phyloP scores from a whole-genome alignment of 2,329 filamentous ascomycete species.

The Chrysoporthe cubensis region DNA sequence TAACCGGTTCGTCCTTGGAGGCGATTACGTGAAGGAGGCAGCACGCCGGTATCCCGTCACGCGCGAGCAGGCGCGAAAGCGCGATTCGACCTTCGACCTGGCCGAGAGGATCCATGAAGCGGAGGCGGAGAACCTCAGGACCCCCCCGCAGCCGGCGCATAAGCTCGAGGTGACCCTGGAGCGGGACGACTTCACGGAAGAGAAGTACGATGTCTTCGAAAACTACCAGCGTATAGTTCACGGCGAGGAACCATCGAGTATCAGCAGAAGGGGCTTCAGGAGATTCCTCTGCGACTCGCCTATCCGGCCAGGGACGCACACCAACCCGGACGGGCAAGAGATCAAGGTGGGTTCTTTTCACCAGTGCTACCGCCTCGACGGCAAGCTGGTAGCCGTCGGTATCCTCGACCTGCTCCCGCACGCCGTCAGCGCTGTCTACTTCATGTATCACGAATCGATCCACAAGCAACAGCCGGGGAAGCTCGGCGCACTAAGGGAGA shows the following conservation, averaged over 20 bases:
- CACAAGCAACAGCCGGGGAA: constrained; percentile 74
- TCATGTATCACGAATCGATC: constrained; percentile 78
- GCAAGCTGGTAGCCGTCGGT: constrained; percentile 73
- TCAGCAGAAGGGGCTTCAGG: constrained; percentile 65
- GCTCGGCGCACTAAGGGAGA: constrained; percentile 74
- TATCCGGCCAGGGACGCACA: constrained; percentile 52
- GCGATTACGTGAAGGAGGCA: constrained; percentile 66
- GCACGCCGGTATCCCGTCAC: constrained; percentile 68
- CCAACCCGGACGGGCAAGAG: constrained; percentile 52
- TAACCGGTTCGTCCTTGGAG: constrained; percentile 68
- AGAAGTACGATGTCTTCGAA: constrained; percentile 74
- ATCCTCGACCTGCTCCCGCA: constrained; percentile 78
- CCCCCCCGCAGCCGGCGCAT: constrained; percentile 68
- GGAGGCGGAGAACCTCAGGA: constrained; percentile 59
- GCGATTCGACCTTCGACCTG: constrained; percentile 71
- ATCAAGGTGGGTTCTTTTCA: constrained; percentile 73
- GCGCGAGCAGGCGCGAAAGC: constrained; percentile 65
- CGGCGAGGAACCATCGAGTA: constrained; percentile 63
- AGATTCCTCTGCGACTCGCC: constrained; percentile 77
- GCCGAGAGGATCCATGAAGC: constrained; percentile 70
- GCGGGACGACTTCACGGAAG: constrained; percentile 69
- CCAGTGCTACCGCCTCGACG: constrained; percentile 81
- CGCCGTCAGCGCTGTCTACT: constrained; percentile 81
- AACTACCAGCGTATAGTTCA: constrained; percentile 79
- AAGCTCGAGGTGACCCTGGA: constrained; percentile 72